Evolutionary conservation across 2,329 filamentous ascomycete species (phyloP), one percentile per base, ranked within the genome.

Genomic region (Colletotrichum endophyticum): DNA sequence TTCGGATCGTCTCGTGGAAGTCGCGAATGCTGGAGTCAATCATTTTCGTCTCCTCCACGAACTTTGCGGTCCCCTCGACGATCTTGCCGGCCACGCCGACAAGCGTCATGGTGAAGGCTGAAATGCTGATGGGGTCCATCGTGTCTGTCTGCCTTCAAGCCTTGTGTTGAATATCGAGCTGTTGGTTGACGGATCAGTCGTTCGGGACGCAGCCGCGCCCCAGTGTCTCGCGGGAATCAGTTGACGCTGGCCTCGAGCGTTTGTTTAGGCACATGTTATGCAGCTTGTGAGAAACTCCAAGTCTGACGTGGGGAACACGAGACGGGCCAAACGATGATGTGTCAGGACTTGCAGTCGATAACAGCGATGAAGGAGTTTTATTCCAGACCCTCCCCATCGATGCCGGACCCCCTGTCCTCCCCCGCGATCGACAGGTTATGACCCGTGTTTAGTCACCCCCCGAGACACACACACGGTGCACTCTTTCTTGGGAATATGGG

Each of bases 41-140:
- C 13, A 59, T 59, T 53, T 34, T 78, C 11, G 77, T 79, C 57
- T 80, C 79, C 16, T 75, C 69, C 9, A 81, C 56, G 59, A 82
- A 82, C 25, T 78, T 78, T 57, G 69, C 69, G 15, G 81, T 71
- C n/a, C 76, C 73, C 63, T 79, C 79, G 2, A 75, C 53, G 12
- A 82, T 49, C 63, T 70, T 68, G n/a, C 76, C 76, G 7, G 79
- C 78, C 15, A 80, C 75, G 6, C 69, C 30, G 16, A 78, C 68
- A 36, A 82, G 25, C 57, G 80, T 79, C 25, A 78, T 36, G 6
- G 77, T 77, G 25, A 79, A 77, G 11, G 76, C 70, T 8, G 75
- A 68, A 59, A 79, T 77, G 39, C 79, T 79, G n/a, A 82, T 66
- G 9, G 77, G 78, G 56, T 82, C 81, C 79, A 80, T 79, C 11